Conservation (phyloP, 140 eudicot species). For the Stevia rebaudiana region DNA sequence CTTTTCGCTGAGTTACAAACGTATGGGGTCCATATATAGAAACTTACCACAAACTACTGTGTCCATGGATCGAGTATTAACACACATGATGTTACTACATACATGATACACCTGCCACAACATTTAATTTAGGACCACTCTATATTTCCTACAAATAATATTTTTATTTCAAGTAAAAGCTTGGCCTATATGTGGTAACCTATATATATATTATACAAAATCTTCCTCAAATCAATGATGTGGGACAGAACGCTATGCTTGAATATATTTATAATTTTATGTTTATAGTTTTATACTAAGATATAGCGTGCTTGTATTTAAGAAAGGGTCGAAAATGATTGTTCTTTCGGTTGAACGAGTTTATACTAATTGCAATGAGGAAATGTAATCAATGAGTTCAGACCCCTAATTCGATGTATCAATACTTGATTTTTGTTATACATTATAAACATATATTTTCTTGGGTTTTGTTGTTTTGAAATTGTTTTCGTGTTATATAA, state of each 20-base stretch:
- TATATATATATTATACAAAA: not conserved
- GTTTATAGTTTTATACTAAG: no score
- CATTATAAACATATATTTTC: no score
- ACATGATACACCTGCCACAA: constrained; percentile 33
- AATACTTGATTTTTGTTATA: no score
- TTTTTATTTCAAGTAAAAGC: constrained; percentile 4
- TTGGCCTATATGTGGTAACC: constrained; percentile 20
- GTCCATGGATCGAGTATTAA: constrained; percentile 21
- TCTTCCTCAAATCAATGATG: not conserved
- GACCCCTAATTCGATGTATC: no score
- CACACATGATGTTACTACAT: constrained; percentile 31
- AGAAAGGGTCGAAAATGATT: no score
- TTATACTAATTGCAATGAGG: no score
- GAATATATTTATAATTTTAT: not conserved
- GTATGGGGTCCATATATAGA: not conserved
- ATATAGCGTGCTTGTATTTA: no score
- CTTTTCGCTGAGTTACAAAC: constrained; percentile 6
- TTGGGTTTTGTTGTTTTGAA: no score
- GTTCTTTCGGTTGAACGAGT: no score
- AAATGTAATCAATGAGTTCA: no score
- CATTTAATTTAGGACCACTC: constrained; percentile 35
- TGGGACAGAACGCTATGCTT: not conserved
- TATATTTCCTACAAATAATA: not conserved
- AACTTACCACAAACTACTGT: constrained; percentile 11
- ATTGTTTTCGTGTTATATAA: no score